Base-by-base conservation (phyloP, 179 eudicot species). In the Sideroxylon spinosum region DNA sequence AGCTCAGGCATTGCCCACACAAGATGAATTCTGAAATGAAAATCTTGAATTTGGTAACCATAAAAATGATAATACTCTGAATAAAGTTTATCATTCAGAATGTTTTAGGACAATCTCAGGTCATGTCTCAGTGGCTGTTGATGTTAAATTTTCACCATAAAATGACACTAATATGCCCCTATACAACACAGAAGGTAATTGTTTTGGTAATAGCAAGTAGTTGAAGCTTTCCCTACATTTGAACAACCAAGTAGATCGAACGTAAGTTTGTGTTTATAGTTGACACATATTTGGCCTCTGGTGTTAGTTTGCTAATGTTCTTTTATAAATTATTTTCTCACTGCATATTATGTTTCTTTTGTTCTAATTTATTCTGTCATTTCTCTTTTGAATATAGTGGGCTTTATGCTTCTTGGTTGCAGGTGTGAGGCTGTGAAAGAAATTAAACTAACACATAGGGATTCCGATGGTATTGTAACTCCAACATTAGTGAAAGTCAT, bases 341-440 rank as follows among this genome's bases (percentile, higher is more conserved):
- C 25, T 22, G n/a, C 66, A 20, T 16, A 46, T 49, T 46, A 49
- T 73, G 20, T 32, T 53, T 53, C 60, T 53, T 13, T 28, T 63
- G 6, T 72, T 44, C 69, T n/a, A 49, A 23, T 29, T 68, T 60
- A 32, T 8, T 14, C 20, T 26, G 37, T 25, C 16, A 1, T 9
- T 64, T 23, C 37, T 64, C 26, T 23, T 37, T 55, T 64, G n/a
- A 32, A 61, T 61, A 66, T 32, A 25, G 56, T 79, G 3, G 57
- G 37, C 12, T 22, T 29, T 46, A 53, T 66, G 37, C 66, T 53
- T 71, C 23, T 78, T 80, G 48, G 55, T 63, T 59, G 62, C 78
- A 93, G 98, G 85, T 82, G 75, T 74, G 80, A 82, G 73, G 69
- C 61, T 80, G 83, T 68, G 68, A 81, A 85, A 76, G 88, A 89